Evolutionary conservation across 106 monocot genomes (phyloP), one percentile per base, ranked within the genome.

Genomic region (Acanthochlamys bracteata): DNA sequence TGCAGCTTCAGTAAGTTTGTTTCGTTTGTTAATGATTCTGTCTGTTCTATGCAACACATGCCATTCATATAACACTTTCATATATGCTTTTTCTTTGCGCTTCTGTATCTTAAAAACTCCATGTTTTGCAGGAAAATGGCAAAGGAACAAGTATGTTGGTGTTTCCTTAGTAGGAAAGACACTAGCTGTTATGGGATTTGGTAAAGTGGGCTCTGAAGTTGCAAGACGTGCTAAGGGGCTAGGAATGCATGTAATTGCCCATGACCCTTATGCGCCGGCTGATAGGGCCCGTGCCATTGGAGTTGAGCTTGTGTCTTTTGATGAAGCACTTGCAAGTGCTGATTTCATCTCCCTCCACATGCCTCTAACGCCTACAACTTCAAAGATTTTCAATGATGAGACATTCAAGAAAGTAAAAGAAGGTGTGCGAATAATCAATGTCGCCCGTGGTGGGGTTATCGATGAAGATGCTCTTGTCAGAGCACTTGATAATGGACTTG

Each of bases 281-380:
- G 93, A 93, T 51, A 69, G 88, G 52, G 93, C 93, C 49, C 88
- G 80, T 61, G 93, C 88, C 17, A 66, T 88, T 63, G 93, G 93
- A n/a, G 84, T 83, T 24, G 84, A 93, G 21, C 75, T 93, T 53
- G 88, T 88, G 40, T 88, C 93, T 17, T 93, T 93, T 69, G 88
- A 88, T 41, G 85, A 82, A 74, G 88, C 93, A 24, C 67, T 93
- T 42, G 47, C 85, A 19, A 76, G 82, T 47, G 79, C 93, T 21
- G 88, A 93, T 66, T 93, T 93, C 46, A 75, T 93, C 45, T 93
- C 93, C 7, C 93, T 93, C 24, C 93, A 93, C 54, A 88, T 93
- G 88, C 93, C 93, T 12, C 78, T 93, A 12, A 93, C 93, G 12
- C 80, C 88, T 25, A 69, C 75, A 16, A 93, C 93, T 27, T 64